Evolutionary conservation across 2,329 filamentous ascomycete genomes (phyloP), one percentile per base, ranked within the genome.

Genomic region (Hymenoscyphus scutula): DNA sequence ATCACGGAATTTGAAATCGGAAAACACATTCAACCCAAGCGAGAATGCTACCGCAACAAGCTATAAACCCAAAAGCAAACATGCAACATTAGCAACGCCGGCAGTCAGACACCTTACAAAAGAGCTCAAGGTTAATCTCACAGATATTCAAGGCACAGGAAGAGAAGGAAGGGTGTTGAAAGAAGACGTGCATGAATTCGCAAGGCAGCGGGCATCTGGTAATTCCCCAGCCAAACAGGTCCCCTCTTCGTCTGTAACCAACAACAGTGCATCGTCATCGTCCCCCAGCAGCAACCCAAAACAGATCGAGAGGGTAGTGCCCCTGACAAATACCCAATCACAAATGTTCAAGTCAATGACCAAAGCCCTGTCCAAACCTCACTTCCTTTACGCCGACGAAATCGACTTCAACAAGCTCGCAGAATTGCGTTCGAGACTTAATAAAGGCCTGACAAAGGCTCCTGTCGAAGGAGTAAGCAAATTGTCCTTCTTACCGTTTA

Each of bases 341-440:
- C 89, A 92, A 74, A 99, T 99, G 95, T 98, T 97, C 86, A 97
- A 96, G 79, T 84, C 88, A 64, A 99, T 99, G 95, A 97, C 94
- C 15, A 87, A 87, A 63, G 97, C 94, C 2, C 83, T 99, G 66
- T 85, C 78, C 58, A 98, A 97, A 70, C 95, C 95, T 0, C 95
- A 98, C 77, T 97, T 99, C 78, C 85, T 98, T 64, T 99, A 96
- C 78, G 89, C 92, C 45, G 92, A 97, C 76, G 91, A 94, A 74
- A 81, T 97, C 57, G 90, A 96, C 78, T 89, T 97, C 75, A 88
- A 89, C 53, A 81, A 83, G 45, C 83, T 99, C 4, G 86, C 87
- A 63, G 77, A 84, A 56, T 82, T 97, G 59, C 90, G 95, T 55
- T 80, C 81, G 65, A 88, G 86, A 56, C 83, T 97, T 62, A 96